Base-by-base conservation (phyloP, 2,329 filamentous ascomycete genomes). In the Colletotrichum kahawae region DNA sequence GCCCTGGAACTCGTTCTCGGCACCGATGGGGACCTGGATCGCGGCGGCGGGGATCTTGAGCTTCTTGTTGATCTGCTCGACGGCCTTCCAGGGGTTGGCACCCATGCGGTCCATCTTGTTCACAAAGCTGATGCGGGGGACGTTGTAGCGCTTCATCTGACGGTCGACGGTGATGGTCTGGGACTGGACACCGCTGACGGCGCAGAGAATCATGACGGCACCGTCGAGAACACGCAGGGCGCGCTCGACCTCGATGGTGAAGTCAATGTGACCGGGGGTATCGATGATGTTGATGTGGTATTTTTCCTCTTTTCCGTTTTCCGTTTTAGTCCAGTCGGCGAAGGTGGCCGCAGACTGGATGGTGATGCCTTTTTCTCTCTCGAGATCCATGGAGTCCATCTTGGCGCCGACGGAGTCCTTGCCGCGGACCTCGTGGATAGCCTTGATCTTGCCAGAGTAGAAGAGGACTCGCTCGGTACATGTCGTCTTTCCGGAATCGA, bases 101-200 rank as follows among this genome's bases (percentile, higher is more conserved):
- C 97, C 97, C 94, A 98, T 98, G 78, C 97, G 94, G 83, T 99
- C 97, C 96, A 99, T 98, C 90, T 99, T 99, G 89, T 99, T 99
- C 83, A 99, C 92, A 82, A 99, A 99, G 70, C 95, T 98, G 84
- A 99, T 93, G 80, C 97, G 92, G 76, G 97, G 97, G 77, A 99
- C 93, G 82, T 98, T 96, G 89, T 99, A 99, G 79, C 97, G 93
- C 88, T 95, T 95, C 97, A 99, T 99, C 88, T 99, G 97, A 80
- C 97, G 92, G 85, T 99, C 96, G 78, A 99, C 97, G 2, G 97
- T 99, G 80, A 98, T 98, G 24, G 97, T 99, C 87, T 99, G 97
- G 82, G 94, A 96, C 87, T 99, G 97, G 38, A 99, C 97, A 82
- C 97, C 97, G 81, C 95, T 98, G 76, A 98, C 97, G 77, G 97